Conservation (phyloP, 2,329 filamentous ascomycete species). For the Fusarium goolgardi region DNA sequence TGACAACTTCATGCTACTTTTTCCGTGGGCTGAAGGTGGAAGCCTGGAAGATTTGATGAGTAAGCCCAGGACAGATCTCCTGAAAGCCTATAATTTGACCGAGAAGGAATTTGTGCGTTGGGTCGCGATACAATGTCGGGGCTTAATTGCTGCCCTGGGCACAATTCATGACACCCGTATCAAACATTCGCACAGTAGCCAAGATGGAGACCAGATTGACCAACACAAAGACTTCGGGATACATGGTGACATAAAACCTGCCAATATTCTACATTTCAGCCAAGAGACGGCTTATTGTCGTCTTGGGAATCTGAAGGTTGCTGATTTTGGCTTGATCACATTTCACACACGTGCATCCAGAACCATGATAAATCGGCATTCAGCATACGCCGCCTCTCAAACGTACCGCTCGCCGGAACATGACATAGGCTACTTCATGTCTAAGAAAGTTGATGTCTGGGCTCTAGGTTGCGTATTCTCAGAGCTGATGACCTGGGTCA, state of each 20-base stretch:
- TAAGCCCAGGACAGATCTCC: neutral
- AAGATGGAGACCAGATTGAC: accelerated
- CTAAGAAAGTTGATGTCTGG: neutral
- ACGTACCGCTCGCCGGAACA: neutral
- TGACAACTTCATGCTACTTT: neutral
- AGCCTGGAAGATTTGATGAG: neutral
- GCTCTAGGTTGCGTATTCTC: constrained; percentile 10
- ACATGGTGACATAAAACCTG: constrained; percentile 7
- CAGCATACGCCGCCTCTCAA: neutral
- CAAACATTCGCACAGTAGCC: neutral
- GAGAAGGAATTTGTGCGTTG: neutral
- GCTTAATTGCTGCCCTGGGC: neutral
- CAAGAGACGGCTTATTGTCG: accelerated
- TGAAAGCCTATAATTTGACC: accelerated
- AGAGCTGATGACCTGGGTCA: constrained; percentile 3
- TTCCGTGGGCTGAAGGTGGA: constrained; percentile 5
- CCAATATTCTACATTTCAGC: constrained; percentile 1
- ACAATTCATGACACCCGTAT: neutral
- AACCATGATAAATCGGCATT: accelerated
- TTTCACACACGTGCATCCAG: neutral
- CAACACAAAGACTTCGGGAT: neutral
- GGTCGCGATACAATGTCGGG: neutral
- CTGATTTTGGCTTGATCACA: constrained; percentile 1
- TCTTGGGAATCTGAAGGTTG: neutral
- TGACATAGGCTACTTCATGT: neutral